Base-by-base conservation (phyloP, 164 flowering plant species). In the Annona squamosa region DNA sequence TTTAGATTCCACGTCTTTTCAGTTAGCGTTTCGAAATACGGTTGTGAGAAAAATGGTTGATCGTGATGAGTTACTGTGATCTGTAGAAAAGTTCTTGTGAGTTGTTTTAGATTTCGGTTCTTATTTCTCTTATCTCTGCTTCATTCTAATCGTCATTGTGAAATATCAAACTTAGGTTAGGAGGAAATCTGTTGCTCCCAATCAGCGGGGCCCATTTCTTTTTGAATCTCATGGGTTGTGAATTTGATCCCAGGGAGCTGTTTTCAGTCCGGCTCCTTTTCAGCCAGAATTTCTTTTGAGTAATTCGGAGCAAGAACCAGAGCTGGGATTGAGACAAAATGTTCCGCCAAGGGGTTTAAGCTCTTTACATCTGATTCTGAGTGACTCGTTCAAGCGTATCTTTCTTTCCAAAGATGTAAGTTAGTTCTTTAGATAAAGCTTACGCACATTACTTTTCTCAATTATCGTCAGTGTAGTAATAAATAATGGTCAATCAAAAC, bases 231-330 rank as follows among this genome's bases (percentile, higher is more conserved):
- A n/a, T 70, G 48, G 63, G 17, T 70, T 70, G 6, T 4, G 5
- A 9, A 17, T 45, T 13, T 71, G 69, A 5, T 57, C 69, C 26
- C 77, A 93, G 98, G 97, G 97, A 74, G 78, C 72, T 72, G 88
- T 91, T 43, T 95, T 95, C 77, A 85, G 86, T 78, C 98, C 99
- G 0, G 80, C 93, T 67, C 81, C 89, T n/a, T 95, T 87, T 75
- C 87, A 89, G 67, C 18, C 86, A 2, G 90, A 87, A 41, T 67
- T 75, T 59, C 70, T 76, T 41, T 48, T 76, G 41, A 19, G 78
- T 10, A 74, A 44, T 69, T 46, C 72, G 3, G 85, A 84, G 48
- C 76, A 77, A 48, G 84, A 74, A 0, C 73, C 70, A 1, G 84
- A 79, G 48, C 73, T 61, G n/a, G 75, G 37, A 73, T 74, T 63